Evolutionary conservation across 2,329 filamentous ascomycete genomes (phyloP).

Genomic region (Calcarisporium arbuscula): DNA sequence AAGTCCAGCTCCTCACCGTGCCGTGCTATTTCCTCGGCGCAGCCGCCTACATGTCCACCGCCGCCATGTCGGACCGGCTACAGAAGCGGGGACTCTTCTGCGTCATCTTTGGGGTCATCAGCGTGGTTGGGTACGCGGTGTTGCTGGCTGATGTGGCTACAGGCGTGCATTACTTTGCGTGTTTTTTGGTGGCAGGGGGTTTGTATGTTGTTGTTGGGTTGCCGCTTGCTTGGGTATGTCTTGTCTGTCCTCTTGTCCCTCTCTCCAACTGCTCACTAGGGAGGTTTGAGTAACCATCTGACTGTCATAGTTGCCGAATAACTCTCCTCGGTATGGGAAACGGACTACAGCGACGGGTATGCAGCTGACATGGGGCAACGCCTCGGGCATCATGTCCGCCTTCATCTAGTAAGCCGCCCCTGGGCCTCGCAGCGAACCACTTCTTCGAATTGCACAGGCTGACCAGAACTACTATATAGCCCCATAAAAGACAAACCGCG

Average conservation of each 20-base stretch:
- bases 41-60: slow-evolving; percentile 59
- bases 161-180: slow-evolving; percentile 66
- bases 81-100: slow-evolving; percentile 61
- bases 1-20: slow-evolving; percentile 71
- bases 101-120: slow-evolving; percentile 55
- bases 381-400: slow-evolving; percentile 65
- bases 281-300: not conserved
- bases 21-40: slow-evolving; percentile 72
- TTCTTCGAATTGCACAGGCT: slow-evolving; percentile 5
- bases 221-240: slow-evolving; percentile 46
- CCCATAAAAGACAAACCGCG: slow-evolving; percentile 43
- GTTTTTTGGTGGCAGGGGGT: slow-evolving; percentile 68
- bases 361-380: slow-evolving; percentile 65
- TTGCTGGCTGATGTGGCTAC: slow-evolving; percentile 54
- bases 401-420: slow-evolving; percentile 48
- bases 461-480: slow-evolving; percentile 21
- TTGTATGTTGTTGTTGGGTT: slow-evolving; percentile 57
- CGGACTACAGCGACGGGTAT: slow-evolving; percentile 65
- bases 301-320: slow-evolving; percentile 45
- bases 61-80: slow-evolving; percentile 59
- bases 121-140: slow-evolving; percentile 63
- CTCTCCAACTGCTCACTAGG: not conserved
- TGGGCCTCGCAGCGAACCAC: not conserved
- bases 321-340: slow-evolving; percentile 70
- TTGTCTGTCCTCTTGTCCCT: not conserved